Base-by-base conservation (phyloP, 2,329 filamentous ascomycete genomes). In the Sarocladium strictum region DNA sequence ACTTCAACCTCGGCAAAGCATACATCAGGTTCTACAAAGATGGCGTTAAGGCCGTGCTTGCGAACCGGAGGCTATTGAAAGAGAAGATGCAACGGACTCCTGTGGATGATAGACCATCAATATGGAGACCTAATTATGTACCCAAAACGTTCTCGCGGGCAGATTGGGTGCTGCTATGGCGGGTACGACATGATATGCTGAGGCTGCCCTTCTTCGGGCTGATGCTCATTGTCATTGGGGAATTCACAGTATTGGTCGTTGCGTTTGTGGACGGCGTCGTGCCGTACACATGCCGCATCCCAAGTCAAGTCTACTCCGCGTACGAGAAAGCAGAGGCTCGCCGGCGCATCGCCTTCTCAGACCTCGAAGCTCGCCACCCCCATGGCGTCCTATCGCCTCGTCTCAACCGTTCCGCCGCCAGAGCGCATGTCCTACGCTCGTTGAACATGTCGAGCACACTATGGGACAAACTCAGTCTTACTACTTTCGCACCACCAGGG, bases 21-120 rank as follows among this genome's bases (percentile, higher is more conserved):
- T 96, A 96, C 70, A 69, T 87, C 10, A 70, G 71, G 33, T 97
- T 97, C 79, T 97, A 97, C 83, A 96, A 94, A 72, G 79, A 83
- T 1, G 93, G 92, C 17, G 71, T 96, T 29, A 84, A 85, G 65
- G 84, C 87, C 62, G 84, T 96, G 53, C 84, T 83, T 67, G 72
- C 75, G 56, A 96, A 96, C 61, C 77, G 80, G 49, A 65, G 73
- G 21, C 76, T 78, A 11, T 67, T 85, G 14, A 69, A 72, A 53
- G 69, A 72, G 63, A 76, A 66, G 67, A 66, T 72, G 54, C 61
- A 64, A 52, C 59, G 63, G 53, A 65, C 69, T n/a, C 76, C 85
- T 9, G 70, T 76, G 1, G 79, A 85, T 56, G 87, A 84, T 50
- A 69, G 73, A 3, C 78, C 71, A 9, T 73, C 72, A 26, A 63